Evolutionary conservation across 306 rosid species (phyloP), one percentile per base, ranked within the genome.

Genomic region (Fragaria nilgerrensis): DNA sequence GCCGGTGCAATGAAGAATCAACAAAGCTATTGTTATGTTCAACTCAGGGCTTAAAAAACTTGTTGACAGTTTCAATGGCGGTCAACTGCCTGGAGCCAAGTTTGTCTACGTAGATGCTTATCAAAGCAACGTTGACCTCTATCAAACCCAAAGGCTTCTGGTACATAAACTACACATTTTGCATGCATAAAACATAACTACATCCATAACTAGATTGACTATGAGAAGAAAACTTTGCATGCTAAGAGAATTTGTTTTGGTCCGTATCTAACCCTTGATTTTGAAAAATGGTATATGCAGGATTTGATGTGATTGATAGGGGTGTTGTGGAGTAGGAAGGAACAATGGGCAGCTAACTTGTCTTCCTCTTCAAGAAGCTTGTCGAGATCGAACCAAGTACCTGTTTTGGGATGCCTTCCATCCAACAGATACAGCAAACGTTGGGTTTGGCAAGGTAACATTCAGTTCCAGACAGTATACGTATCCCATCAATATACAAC

Each of bases 341-440:
- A 92, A 95, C 92, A 95, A 95, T 75, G 99, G 97, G 11, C 96
- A 95, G 69, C 86, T 95, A 12, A 92, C 93, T 56, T 94, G 98
- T 20, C 94, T 94, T 63, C 97, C 98, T 14, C 84, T 94, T 49
- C 97, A 89, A 70, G 82, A 83, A 61, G 82, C 97, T 25, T 95
- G 98, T 58, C 25, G 43, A 27, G 84, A 92, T 77, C 96, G 96
- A 2, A 71, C 44, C 1, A 87, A 90, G 68, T 88, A 95, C 87
- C 80, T 92, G 78, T 95, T 90, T 58, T 95, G 96, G 99, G 99
- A 90, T 79, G 92, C 99, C 15, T 95, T 95, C 70, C 97, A 95
- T 82, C 97, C 97, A 2, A 92, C 97, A 7, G 97, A 92, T 59
- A 10, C 50, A 44, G 97, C 97, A 22, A 95, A 95, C 76, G 79